Evolutionary conservation across 176 grass and related monocot genomes (phyloP), one percentile per base, ranked within the genome.

Genomic region (Avena eriantha): DNA sequence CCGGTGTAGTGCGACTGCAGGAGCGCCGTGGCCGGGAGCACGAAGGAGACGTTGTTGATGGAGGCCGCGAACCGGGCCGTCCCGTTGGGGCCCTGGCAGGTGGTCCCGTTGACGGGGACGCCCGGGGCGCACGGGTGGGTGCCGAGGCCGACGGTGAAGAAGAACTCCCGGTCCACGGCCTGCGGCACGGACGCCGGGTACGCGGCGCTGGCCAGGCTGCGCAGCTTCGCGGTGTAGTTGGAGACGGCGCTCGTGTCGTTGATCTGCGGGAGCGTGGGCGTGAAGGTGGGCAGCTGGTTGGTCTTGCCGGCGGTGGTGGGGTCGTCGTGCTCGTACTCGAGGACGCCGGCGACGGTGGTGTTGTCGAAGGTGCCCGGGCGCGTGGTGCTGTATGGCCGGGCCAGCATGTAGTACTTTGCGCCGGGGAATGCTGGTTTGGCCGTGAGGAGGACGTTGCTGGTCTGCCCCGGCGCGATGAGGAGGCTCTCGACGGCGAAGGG

Each of bases 141-240:
- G 21, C 95, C 95, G 48, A 97, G 90, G 16, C 95, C 95, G 24
- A 97, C 86, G 22, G 95, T 94, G 83, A 97, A 97, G 77, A 94
- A 89, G 90, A 97, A 94, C 5, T 83, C 79, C 4, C 81, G 47
- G 83, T 97, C 95, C 21, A 94, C 19, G 15, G 0, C 12, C 87
- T 54, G 83, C 7, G 95, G 95, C 73, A 97, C 95, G 8, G 59
- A 9, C 12, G 90, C 86, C 15, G 95, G 90, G 90, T 91, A 97
- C 77, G n/a, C 64, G n/a, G 80, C 72, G 83, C 82, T 97, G 4
- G 88, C 95, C 7, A 97, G 87, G 88, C 92, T 92, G 14, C 86
- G 92, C 29, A 97, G 83, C 77, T 66, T 92, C 4, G 35, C 50
- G 0, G 88, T 87, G 64, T 85, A 94, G 89, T 97, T 92, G 82